phyloP scores from a whole-genome alignment of 805 yeast species.

The Ogataea pini region DNA sequence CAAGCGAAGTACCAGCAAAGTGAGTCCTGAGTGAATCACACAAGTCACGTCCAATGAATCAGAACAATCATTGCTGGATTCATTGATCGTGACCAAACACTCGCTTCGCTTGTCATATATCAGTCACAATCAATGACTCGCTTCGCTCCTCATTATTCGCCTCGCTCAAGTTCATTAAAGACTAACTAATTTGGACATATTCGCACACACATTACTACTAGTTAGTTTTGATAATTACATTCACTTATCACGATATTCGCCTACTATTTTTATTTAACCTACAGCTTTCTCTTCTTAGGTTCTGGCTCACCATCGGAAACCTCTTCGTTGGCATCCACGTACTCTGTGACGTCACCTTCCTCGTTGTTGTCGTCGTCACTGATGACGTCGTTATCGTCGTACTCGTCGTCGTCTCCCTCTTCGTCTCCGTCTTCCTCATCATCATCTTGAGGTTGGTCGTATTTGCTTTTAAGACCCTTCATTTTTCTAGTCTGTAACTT shows the following conservation, averaged over 20 bases:
- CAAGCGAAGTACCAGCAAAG: no score
- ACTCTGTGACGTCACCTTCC: constrained; percentile 24
- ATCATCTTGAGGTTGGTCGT: constrained; percentile 64
- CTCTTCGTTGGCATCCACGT: constrained; percentile 30
- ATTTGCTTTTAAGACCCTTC: constrained; percentile 92
- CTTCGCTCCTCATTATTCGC: no score
- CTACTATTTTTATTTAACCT: constrained; percentile 5
- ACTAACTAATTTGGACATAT: not conserved
- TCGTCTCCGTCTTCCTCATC: constrained; percentile 57
- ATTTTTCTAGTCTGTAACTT: constrained; percentile 95
- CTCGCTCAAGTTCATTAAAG: not conserved
- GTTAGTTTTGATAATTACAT: not conserved
- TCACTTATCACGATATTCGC: constrained; percentile 11
- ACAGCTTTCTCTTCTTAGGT: constrained; percentile 30
- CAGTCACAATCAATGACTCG: no score
- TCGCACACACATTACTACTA: constrained; percentile 1
- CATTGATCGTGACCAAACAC: no score
- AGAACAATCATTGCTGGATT: no score
- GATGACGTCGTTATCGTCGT: constrained; percentile 23
- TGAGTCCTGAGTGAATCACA: no score
- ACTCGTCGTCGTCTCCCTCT: constrained; percentile 23
- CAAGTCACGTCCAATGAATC: no score
- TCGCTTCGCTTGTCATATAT: no score
- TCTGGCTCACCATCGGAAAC: constrained; percentile 25
- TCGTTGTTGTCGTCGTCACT: constrained; percentile 20